Conservation (phyloP, 176 grass and related monocot genomes). For the Themeda triandra region DNA sequence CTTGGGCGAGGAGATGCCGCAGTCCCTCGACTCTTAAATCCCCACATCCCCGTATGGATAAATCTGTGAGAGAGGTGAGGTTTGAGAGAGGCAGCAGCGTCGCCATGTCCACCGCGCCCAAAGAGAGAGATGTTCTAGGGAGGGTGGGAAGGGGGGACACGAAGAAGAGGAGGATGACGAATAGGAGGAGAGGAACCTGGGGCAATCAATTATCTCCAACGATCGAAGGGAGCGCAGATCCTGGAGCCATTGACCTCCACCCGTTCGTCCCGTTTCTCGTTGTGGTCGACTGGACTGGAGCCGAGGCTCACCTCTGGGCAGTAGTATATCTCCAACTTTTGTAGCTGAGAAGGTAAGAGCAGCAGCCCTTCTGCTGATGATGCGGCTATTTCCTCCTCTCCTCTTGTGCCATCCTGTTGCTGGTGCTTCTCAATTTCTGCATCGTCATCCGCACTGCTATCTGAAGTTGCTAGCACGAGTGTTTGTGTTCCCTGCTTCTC, state of each 20-base stretch:
- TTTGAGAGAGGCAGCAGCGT: not conserved
- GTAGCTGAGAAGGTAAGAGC: not conserved
- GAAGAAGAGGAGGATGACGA: not conserved
- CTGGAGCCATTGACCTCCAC: not conserved
- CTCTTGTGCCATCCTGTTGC: not conserved
- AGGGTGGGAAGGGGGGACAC: not conserved
- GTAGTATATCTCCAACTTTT: rapidly evolving
- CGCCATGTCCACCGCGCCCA: rapidly evolving
- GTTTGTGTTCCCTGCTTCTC: not conserved
- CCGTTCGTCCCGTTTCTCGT: not conserved
- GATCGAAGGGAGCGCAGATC: not conserved
- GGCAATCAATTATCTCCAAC: rapidly evolving
- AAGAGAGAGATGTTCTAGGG: rapidly evolving
- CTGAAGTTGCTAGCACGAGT: not conserved
- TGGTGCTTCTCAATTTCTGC: not conserved
- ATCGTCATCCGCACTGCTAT: no score
- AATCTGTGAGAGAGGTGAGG: not conserved
- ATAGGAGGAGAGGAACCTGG: not conserved
- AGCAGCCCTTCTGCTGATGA: not conserved
- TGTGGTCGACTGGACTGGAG: no score
- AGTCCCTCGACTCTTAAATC: not conserved
- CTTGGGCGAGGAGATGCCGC: not conserved
- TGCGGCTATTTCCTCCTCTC: not conserved
- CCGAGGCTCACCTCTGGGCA: not conserved
- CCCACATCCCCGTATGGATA: rapidly evolving